Evolutionary conservation across 1,284 basidiomycete species (phyloP).

Genomic region (Cryptococcus sp.): DNA sequence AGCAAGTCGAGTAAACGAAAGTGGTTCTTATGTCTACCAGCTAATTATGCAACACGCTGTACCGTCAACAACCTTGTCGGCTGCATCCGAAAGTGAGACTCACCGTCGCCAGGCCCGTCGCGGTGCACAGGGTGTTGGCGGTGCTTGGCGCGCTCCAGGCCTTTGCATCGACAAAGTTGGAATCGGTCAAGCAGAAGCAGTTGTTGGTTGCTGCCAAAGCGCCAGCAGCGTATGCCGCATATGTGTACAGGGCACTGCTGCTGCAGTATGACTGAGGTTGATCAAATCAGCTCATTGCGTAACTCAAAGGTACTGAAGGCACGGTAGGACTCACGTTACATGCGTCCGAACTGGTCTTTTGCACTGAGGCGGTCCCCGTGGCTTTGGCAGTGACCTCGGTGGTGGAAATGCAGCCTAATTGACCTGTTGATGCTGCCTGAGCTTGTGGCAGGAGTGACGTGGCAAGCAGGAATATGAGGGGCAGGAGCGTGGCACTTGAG

Average conservation of each 20-base stretch:
- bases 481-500: too few relatives aligned
- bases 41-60: background rate
- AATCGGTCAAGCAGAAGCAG: background rate
- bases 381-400: too few relatives aligned
- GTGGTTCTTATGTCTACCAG: slow-evolving; percentile 10
- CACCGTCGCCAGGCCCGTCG: slow-evolving; percentile 6
- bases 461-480: too few relatives aligned
- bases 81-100: background rate
- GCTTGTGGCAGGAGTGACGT: too few relatives aligned
- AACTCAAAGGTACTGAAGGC: too few relatives aligned
- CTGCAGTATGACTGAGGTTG: background rate
- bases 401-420: too few relatives aligned
- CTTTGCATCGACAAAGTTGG: background rate
- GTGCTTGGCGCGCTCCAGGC: background rate
- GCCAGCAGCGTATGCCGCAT: background rate
- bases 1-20: slow-evolving; percentile 9
- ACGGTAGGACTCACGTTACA: too few relatives aligned
- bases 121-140: background rate
- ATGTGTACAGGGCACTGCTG: background rate
- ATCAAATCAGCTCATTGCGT: background rate
- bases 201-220: background rate
- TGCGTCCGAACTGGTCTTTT: too few relatives aligned
- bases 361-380: too few relatives aligned
- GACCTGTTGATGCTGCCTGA: too few relatives aligned
- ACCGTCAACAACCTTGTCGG: background rate